Conservation (phyloP, 371 early-diverging fungal species). For the Apophysomyces variabilis region DNA sequence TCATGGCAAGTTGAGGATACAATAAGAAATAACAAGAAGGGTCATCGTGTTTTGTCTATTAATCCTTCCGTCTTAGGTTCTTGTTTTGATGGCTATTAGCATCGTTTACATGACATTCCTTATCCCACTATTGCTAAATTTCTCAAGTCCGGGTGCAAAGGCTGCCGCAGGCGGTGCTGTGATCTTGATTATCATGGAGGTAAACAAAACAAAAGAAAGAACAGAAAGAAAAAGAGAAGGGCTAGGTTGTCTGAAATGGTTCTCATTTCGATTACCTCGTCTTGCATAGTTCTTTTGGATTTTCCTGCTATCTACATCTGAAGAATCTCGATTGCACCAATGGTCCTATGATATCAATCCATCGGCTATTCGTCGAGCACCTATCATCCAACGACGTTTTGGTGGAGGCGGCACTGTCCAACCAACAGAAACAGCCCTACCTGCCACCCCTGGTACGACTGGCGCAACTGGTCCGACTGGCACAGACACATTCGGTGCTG, state of each 20-base stretch:
- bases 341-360: conserved; percentile 41
- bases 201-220: conserved; percentile 23
- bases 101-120: conserved; percentile 55
- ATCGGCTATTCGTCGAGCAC: conserved; percentile 23
- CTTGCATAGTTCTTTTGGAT: conserved; percentile 67
- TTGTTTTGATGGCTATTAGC: conserved; percentile 60
- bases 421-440: conserved; percentile 17
- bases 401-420: conserved; percentile 3
- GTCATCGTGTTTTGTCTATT: not conserved
- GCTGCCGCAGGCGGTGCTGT: conserved; percentile 65
- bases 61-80: conserved; percentile 39
- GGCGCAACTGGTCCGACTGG: conserved; percentile 10
- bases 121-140: conserved; percentile 28
- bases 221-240: not conserved
- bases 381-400: conserved; percentile 26
- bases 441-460: conserved; percentile 2
- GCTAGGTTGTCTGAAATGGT: too few species aligned
- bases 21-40: not conserved
- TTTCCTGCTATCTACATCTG: conserved; percentile 72
- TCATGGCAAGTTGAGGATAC: conserved; percentile 28
- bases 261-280: too few species aligned
- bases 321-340: conserved; percentile 62
- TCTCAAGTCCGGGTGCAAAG: conserved; percentile 22
- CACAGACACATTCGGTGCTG: conserved; percentile 6
- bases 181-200: conserved; percentile 64